These are phyloP conservation scores for Choiromyces venosus DNA, from an alignment of 495 filamentous ascomycete species.

Conservation along the genomic window DNA sequence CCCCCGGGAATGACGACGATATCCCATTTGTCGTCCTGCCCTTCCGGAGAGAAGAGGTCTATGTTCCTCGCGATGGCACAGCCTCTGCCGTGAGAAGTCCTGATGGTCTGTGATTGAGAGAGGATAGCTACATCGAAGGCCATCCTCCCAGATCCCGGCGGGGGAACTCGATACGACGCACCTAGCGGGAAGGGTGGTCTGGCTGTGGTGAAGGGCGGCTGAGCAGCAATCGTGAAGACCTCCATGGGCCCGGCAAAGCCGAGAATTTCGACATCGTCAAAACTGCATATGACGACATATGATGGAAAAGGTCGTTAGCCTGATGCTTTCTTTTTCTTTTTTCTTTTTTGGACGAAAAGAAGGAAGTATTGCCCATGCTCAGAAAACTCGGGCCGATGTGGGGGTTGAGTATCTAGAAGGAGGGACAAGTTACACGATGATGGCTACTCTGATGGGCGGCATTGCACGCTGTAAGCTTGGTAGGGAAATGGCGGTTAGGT, in stretches of 20 bases:
- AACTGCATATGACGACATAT: conserved; percentile 6
- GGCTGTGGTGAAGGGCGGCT: conserved; percentile 7
- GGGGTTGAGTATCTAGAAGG: not conserved
- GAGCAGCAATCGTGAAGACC: conserved; percentile 19
- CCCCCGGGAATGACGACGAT: conserved; percentile 22
- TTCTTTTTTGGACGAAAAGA: not conserved
- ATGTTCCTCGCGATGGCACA: conserved; percentile 19
- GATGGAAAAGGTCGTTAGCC: not conserved
- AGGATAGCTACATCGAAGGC: conserved; percentile 27
- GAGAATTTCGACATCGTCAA: conserved; percentile 19
- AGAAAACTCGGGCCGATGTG: not conserved
- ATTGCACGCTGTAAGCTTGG: conserved; percentile 7
- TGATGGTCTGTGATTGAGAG: conserved; percentile 17
- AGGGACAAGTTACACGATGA: conserved; percentile 24
- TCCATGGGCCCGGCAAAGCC: conserved; percentile 26
- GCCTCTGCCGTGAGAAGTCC: conserved; percentile 25
- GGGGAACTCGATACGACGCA: not conserved
- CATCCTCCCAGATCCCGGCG: conserved; percentile 4
- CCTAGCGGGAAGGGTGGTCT: conserved; percentile 2
- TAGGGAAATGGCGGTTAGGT: not conserved
- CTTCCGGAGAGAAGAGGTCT: conserved; percentile 22
- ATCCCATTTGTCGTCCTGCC: conserved; percentile 23
- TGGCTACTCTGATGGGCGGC: conserved; percentile 25
- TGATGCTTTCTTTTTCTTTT: not conserved
- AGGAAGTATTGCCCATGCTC: not conserved